These are phyloP conservation scores for Neurospora sp. DNA, from an alignment of 495 filamentous ascomycete genomes.

Conservation along the genomic window DNA sequence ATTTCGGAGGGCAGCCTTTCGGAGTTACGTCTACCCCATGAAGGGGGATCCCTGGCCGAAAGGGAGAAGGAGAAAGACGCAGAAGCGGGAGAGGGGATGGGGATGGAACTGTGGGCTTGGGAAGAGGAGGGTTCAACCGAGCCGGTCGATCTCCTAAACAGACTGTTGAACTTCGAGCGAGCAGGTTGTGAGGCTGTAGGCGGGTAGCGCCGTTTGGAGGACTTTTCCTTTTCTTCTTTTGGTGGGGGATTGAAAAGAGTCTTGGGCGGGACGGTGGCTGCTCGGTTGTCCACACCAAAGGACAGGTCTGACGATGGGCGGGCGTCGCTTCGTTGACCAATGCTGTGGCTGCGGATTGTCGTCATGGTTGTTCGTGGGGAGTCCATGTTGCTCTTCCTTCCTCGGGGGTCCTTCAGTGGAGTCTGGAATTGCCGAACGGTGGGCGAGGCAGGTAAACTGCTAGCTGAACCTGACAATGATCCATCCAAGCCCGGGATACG, in stretches of 20 bases:
- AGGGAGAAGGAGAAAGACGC: constrained; percentile 24
- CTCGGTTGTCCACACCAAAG: constrained; percentile 8
- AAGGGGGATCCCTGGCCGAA: constrained; percentile 10
- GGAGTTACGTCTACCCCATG: constrained; percentile 17
- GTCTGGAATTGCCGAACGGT: background rate
- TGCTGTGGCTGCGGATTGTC: constrained; percentile 27
- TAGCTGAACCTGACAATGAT: constrained; percentile 6
- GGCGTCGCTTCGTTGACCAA: constrained; percentile 15
- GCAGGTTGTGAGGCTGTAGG: constrained; percentile 30
- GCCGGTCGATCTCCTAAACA: constrained; percentile 30
- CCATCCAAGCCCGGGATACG: constrained; percentile 24
- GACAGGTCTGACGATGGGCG: constrained; percentile 5
- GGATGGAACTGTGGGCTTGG: background rate
- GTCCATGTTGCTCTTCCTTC: constrained; percentile 16
- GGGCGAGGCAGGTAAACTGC: constrained; percentile 10
- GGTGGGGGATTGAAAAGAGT: constrained; percentile 13
- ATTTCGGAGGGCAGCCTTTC: constrained; percentile 7
- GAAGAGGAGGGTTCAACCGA: constrained; percentile 8
- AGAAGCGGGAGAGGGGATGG: constrained; percentile 25
- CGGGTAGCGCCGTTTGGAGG: constrained; percentile 30
- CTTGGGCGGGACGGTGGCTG: constrained; percentile 23
- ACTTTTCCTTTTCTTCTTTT: background rate
- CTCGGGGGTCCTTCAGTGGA: constrained; percentile 3
- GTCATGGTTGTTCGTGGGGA: constrained; percentile 12
- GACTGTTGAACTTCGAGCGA: constrained; percentile 26